phyloP scores from a whole-genome alignment of 2,329 filamentous ascomycete genomes.

The Zymoseptoria tritici region DNA sequence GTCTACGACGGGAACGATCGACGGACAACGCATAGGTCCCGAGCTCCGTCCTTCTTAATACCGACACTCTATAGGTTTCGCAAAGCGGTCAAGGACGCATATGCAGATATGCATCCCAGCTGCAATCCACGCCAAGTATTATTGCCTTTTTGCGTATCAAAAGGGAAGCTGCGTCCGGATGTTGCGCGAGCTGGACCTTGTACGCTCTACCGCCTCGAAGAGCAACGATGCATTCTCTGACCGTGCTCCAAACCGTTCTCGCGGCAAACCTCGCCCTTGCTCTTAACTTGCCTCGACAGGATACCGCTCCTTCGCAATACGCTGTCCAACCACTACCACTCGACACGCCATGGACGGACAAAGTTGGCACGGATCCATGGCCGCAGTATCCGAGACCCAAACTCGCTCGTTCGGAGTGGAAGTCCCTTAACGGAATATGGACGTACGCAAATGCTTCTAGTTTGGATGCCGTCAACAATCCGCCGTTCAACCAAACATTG shows the following conservation, averaged over 20 bases:
- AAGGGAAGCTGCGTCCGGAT: background rate
- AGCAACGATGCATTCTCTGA: background rate
- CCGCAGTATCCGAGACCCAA: slow-evolving; percentile 50
- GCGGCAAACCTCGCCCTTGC: background rate
- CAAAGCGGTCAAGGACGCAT: background rate
- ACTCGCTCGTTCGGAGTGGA: slow-evolving; percentile 46
- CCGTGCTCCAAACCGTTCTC: background rate
- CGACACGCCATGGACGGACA: slow-evolving; percentile 45
- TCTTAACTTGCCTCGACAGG: slow-evolving; percentile 2
- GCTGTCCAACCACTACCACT: slow-evolving; percentile 35
- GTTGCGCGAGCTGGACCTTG: background rate
- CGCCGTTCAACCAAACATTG: slow-evolving; percentile 40
- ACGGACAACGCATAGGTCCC: background rate
- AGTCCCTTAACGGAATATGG: slow-evolving; percentile 52
- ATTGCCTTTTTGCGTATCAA: background rate
- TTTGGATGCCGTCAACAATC: slow-evolving; percentile 33
- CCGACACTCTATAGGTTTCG: background rate
- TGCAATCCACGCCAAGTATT: background rate
- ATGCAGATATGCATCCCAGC: background rate
- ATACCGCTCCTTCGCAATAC: slow-evolving; percentile 24
- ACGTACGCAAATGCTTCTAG: slow-evolving; percentile 41
- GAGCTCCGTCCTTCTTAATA: background rate
- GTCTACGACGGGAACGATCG: too few species aligned
- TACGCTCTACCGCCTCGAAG: background rate
- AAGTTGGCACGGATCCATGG: slow-evolving; percentile 46